Evolutionary conservation across 345 rosid genomes (phyloP), one percentile per base, ranked within the genome.

Genomic region (Pistacia atlantica): DNA sequence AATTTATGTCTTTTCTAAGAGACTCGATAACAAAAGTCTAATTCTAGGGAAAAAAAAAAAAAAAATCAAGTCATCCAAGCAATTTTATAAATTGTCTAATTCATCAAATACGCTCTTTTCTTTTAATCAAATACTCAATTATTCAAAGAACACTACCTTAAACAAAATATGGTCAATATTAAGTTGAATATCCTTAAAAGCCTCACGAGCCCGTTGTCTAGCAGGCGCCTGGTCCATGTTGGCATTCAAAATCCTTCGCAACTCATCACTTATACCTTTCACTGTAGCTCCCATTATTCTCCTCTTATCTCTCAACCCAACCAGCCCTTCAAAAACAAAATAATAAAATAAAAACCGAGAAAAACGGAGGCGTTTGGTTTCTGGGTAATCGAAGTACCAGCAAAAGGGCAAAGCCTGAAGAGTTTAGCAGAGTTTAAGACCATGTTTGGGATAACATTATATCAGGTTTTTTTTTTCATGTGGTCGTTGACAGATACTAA

Each of bases 111-210:
- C 8, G 33, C 33, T 31, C 33, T 31, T 31, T 31, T 31, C 33
- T 31, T 31, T 31, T 31, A 31, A 31, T 31, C 33, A 31, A 31
- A 31, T 42, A 42, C 8, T 5, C 46, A 42, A 42, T 42, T 42
- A 42, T 42, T 5, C 8, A 42, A 42, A 42, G 46, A 64, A 2
- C 25, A 42, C 3, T 38, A 93, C 99, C 99, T 91, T 92, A 75
- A 97, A 90, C 68, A 97, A 86, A 55, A 97, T 75, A 80, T 97
- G 98, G 71, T 94, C 94, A 73, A 97, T 83, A 49, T 86, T 83
- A 61, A 89, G 90, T 81, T 94, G 98, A 60, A 88, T 80, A 57
- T 88, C 81, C 86, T 86, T 91, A 46, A 91, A 91, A 11, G 97
- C 93, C 38, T 93, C 90, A 25, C 98, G 97, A 69, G 89, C 97